A percentile compares a stretch with the other conserved stretches of the same genome.
phyloP scores from a whole-genome alignment of 306 rosid species.

The Trifolium subterraneum region DNA sequence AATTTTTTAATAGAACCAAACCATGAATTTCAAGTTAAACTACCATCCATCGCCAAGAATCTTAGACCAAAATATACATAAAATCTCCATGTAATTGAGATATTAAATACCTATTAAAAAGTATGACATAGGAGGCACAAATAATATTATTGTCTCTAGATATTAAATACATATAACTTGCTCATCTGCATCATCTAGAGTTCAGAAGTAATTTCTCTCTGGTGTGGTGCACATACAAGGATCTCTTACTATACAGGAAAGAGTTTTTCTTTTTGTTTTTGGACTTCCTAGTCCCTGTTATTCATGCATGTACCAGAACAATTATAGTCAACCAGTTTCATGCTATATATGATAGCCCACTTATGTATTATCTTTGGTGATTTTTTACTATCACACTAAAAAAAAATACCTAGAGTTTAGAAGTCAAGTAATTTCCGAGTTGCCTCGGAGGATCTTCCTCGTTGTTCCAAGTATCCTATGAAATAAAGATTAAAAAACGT shows the following conservation, averaged over 20 bases:
- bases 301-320: not conserved
- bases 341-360: not conserved
- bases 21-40: not conserved
- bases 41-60: not conserved
- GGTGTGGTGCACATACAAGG: not conserved
- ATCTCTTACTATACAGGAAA: not conserved
- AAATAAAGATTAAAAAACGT: too few species aligned
- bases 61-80: not conserved
- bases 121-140: not conserved
- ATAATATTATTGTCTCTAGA: not conserved
- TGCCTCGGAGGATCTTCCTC: slow-evolving; percentile 75
- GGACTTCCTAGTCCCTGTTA: not conserved
- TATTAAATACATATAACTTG: not conserved
- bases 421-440: slow-evolving; percentile 50
- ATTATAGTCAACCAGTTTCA: not conserved
- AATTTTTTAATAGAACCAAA: not conserved
- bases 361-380: not conserved
- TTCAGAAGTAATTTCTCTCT: not conserved
- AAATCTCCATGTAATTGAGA: not conserved
- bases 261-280: not conserved
- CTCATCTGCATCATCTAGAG: not conserved
- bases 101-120: not conserved
- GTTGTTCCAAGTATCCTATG: too few species aligned
- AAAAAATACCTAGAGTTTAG: slow-evolving; percentile 52
- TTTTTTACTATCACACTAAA: not conserved